Evolutionary conservation across 2,329 filamentous ascomycete genomes (phyloP).

Genomic region (Ceratocystis huliohia): DNA sequence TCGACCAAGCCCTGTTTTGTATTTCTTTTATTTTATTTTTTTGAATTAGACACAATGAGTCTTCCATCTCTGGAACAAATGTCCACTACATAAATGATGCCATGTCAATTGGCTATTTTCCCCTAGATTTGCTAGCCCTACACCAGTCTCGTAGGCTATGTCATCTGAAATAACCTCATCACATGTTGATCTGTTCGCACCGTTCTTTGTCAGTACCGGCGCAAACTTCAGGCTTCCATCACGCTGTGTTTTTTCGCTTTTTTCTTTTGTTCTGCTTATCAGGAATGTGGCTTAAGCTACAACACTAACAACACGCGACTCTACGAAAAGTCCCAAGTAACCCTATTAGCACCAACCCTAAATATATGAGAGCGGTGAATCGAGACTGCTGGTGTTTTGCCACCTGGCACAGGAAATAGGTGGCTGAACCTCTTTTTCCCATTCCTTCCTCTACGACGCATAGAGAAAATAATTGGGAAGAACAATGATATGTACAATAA

Average conservation of each 20-base stretch:
- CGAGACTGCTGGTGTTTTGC: too few species aligned
- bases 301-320: background rate
- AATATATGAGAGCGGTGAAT: too few species aligned
- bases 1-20: background rate
- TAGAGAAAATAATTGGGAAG: background rate
- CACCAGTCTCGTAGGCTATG: too few species aligned
- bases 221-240: too few species aligned
- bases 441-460: too few species aligned
- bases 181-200: too few species aligned
- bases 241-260: background rate
- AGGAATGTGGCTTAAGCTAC: background rate
- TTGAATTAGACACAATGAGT: background rate
- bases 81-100: background rate
- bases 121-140: background rate
- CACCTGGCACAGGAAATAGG: too few species aligned
- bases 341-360: too few species aligned
- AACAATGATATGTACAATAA: background rate
- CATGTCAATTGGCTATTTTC: background rate
- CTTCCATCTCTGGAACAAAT: background rate
- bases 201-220: too few species aligned
- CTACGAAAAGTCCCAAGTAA: background rate
- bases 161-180: too few species aligned
- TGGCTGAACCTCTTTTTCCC: too few species aligned
- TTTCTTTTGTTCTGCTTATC: background rate
- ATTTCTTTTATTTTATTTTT: background rate